These are phyloP conservation scores for Ilex paraguariensis DNA, from an alignment of 305 asterid genomes.

Conservation along the genomic window DNA sequence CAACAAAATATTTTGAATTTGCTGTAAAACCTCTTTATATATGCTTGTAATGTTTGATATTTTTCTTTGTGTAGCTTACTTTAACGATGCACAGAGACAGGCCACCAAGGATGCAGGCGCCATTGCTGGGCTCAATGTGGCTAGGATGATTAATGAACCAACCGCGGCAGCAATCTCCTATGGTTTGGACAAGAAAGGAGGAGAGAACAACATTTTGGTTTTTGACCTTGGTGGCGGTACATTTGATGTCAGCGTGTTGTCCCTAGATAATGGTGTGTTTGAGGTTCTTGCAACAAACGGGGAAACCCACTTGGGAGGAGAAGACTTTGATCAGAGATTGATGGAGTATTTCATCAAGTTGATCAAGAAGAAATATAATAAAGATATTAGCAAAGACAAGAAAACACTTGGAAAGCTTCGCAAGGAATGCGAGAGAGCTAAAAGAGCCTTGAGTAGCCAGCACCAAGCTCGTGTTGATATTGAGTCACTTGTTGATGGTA, in stretches of 20 bases:
- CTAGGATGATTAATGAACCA: conserved; percentile 44
- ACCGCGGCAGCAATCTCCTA: conserved; percentile 53
- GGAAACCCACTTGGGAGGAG: conserved; percentile 59
- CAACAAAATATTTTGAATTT: too few relatives aligned
- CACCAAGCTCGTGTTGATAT: conserved; percentile 52
- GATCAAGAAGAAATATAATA: conserved; percentile 49
- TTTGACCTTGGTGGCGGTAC: conserved; percentile 59
- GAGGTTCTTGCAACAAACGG: conserved; percentile 54
- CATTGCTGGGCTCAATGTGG: conserved; percentile 41
- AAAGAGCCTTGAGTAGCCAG: conserved; percentile 53
- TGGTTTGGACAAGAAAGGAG: conserved; percentile 40
- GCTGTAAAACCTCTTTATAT: too few relatives aligned
- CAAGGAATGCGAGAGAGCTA: conserved; percentile 47
- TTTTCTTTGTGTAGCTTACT: conserved; percentile 29
- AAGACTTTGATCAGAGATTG: conserved; percentile 49
- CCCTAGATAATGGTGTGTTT: conserved; percentile 42
- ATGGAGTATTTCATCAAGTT: conserved; percentile 50
- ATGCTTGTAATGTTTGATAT: too few relatives aligned
- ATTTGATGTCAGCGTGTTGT: conserved; percentile 45
- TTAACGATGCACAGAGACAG: conserved; percentile 52
- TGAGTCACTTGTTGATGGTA: conserved; percentile 42
- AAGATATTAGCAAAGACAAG: conserved; percentile 54
- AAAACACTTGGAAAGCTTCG: conserved; percentile 50
- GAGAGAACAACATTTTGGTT: conserved; percentile 44
- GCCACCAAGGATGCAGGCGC: conserved; percentile 47